Evolutionary conservation across 2,329 filamentous ascomycete species (phyloP).

Genomic region (Dryadomyces sulphureus): DNA sequence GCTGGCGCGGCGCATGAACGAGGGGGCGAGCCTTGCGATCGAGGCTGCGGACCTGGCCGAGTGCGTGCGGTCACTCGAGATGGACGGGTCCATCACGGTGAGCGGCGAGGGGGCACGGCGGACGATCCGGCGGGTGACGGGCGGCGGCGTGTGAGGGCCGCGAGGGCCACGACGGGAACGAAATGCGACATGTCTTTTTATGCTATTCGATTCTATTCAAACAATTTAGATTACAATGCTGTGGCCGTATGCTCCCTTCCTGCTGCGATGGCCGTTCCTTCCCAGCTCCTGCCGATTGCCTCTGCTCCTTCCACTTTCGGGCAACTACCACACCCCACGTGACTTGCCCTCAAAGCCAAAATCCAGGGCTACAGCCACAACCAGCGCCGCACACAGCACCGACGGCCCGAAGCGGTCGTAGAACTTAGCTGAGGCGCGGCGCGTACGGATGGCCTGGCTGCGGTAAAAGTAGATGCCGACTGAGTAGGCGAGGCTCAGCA

Average conservation of each 20-base stretch:
- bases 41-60: conserved; percentile 74
- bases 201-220: neutral
- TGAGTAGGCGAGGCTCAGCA: conserved; percentile 66
- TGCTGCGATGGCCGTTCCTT: too few relatives aligned
- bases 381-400: conserved; percentile 56
- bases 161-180: too few relatives aligned
- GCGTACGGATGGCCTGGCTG: conserved; percentile 67
- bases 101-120: conserved; percentile 73
- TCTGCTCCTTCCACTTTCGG: too few relatives aligned
- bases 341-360: conserved; percentile 64
- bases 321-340: conserved; percentile 41
- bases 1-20: conserved; percentile 55
- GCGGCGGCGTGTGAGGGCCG: conserved; percentile 17
- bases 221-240: neutral
- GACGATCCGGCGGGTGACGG: conserved; percentile 62
- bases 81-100: conserved; percentile 69
- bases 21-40: conserved; percentile 54
- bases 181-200: neutral
- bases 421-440: conserved; percentile 66
- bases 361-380: conserved; percentile 62
- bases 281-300: neutral
- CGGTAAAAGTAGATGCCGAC: conserved; percentile 79
- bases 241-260: neutral
- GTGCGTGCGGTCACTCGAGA: conserved; percentile 63
- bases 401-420: conserved; percentile 83